Base-by-base conservation (phyloP, 2,329 filamentous ascomycete genomes). In the Seiridium unicorne region DNA sequence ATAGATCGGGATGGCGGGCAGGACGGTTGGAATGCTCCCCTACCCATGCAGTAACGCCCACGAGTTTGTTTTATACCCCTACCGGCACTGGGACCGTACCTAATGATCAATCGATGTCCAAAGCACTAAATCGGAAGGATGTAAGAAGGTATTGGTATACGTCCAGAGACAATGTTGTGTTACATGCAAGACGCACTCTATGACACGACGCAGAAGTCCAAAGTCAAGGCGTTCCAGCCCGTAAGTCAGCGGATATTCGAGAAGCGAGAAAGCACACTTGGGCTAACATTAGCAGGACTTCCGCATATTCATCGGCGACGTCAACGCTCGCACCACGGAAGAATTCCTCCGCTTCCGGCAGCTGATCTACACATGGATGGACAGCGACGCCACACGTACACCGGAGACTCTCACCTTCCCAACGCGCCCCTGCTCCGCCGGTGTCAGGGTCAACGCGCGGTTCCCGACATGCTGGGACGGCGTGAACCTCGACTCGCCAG, bases 391-490 rank as follows among this genome's bases (percentile, higher is more conserved):
- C 4, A 71, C 65, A 73, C 69, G 5, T 64, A 69, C 3, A 71
- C 73, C 34, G 79, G 86, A 61, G 79, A 75, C n/a, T 73, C 76
- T 38, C 71, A 71, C 6, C 76, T 88, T 36, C 84, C 84, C 1
- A 76, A 77, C 60, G 76, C 74, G 61, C 79, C 79, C 62, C n/a
- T 86, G 84, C 64, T 73, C 72, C 2, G 70, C 78, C 38, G 77
- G 82, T 58, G 76, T 78, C 18, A 78, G 81, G 44, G 76, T 78
- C 11, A 79, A 84, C 62, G 74, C 84, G 53, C 81, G 80, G 63
- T 85, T 85, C 68, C 83, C 82, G 1, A 79, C 77, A 7, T 85
- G 82, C 72, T 85, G 83, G 83, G 76, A 85, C 59, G 83, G 83
- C 10, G 73, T 73, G 44, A 76, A 83, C 62, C 62, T 78, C 42